These are phyloP conservation scores for Cicer judaicum DNA, from an alignment of 306 rosid genomes.

Conservation along the genomic window DNA sequence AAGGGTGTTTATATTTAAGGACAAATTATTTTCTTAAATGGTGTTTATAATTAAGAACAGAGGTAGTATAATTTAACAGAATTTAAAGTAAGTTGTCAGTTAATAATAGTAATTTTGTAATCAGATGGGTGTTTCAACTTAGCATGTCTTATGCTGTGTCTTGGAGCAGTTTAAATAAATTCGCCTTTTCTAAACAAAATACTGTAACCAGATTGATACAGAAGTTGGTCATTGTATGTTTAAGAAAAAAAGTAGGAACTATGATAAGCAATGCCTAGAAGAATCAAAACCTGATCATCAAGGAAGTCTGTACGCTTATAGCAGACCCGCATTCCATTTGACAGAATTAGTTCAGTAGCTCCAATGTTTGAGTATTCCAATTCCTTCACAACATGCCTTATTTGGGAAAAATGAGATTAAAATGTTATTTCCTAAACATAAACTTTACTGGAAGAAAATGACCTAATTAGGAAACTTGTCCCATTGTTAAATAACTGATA, in stretches of 20 bases:
- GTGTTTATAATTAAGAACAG: no score
- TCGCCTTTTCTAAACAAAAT: no score
- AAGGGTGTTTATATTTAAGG: no score
- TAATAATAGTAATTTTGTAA: constrained; percentile 3
- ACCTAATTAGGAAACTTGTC: constrained; percentile 17
- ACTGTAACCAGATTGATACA: constrained; percentile 20
- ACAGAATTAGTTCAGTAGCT: constrained; percentile 81
- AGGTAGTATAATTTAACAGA: constrained; percentile 12
- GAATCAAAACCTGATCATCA: constrained; percentile 78
- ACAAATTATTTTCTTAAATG: no score
- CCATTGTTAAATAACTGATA: constrained; percentile 22
- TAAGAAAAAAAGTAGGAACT: constrained; percentile 28
- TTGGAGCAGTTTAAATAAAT: no score
- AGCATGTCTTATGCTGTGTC: no score
- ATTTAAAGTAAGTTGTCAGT: constrained; percentile 25
- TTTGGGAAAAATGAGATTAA: constrained; percentile 13
- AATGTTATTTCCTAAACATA: constrained; percentile 34
- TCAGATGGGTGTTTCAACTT: background rate
- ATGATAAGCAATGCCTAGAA: constrained; percentile 39
- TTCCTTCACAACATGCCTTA: constrained; percentile 75
- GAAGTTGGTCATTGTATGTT: constrained; percentile 23
- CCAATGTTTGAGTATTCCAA: constrained; percentile 79
- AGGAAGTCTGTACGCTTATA: constrained; percentile 91
- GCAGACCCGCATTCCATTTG: constrained; percentile 95
- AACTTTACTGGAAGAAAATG: constrained; percentile 33